A percentile compares a stretch with the other conserved stretches of the same genome.
These are phyloP conservation scores for Kodamaea nitidulidarum DNA, from an alignment of 805 yeast genomes.

Conservation along the genomic window DNA sequence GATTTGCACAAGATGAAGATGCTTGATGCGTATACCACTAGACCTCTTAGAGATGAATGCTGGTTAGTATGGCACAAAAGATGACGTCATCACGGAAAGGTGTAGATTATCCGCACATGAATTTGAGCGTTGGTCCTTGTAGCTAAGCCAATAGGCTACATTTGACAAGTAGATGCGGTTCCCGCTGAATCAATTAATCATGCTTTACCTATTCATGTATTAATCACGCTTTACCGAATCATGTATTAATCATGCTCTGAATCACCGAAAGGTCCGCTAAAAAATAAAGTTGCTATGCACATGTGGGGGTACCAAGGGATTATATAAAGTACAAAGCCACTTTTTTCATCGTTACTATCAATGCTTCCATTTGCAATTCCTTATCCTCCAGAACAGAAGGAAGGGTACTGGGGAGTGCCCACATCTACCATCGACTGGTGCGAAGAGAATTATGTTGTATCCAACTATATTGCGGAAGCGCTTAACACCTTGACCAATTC, in stretches of 20 bases:
- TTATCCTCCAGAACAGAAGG: conserved; percentile 51
- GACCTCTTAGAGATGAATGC: conserved; percentile 51
- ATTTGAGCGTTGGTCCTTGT: too few relatives aligned
- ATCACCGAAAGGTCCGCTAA: conserved; percentile 2
- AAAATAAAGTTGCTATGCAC: conserved; percentile 4
- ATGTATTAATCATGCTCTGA: background rate
- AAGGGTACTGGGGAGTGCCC: conserved; percentile 75
- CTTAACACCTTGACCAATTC: conserved; percentile 80
- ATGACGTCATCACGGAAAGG: too few relatives aligned
- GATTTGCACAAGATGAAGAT: conserved; percentile 44
- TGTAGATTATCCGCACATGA: too few relatives aligned
- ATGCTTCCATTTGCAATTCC: conserved; percentile 49
- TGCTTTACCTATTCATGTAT: too few relatives aligned
- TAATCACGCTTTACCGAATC: too few relatives aligned
- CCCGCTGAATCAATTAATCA: too few relatives aligned
- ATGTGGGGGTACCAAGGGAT: too few relatives aligned
- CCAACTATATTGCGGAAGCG: conserved; percentile 84
- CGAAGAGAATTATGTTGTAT: conserved; percentile 90
- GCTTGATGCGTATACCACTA: conserved; percentile 53
- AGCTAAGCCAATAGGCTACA: too few relatives aligned
- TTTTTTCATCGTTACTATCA: background rate
- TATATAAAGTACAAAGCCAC: too few relatives aligned
- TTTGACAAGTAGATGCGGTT: too few relatives aligned
- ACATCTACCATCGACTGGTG: conserved; percentile 99
- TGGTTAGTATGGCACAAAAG: conserved; percentile 41